Base-by-base conservation (phyloP, 164 flowering plant species). In the Stephania yunnanensis region DNA sequence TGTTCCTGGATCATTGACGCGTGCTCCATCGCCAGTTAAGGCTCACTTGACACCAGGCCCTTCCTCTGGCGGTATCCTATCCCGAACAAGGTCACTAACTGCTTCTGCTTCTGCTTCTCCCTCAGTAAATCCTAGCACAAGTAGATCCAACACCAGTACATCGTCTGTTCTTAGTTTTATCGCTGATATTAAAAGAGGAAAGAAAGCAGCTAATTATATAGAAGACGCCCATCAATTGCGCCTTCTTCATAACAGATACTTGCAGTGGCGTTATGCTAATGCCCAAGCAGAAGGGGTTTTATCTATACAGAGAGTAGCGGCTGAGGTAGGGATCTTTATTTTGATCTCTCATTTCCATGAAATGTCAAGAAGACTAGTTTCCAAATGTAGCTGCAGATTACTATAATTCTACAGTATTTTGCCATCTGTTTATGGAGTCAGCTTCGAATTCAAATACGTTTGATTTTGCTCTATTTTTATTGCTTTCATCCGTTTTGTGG, bases 191-290 rank as follows among this genome's bases (percentile, higher is more conserved):
- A 87, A 82, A 75, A 91, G 88, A 79, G 91, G 94, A 46, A 92
- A 89, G 84, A 95, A 91, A 81, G 83, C 82, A 53, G 83, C 85
- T 46, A 87, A 80, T 80, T 87, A 84, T 73, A 79, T 91, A 17
- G 98, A 95, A 85, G 97, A 95, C 79, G 98, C 86, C 77, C 99
- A 93, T 84, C 93, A 88, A 70, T 79, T 95, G 71, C 87, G 95
- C 74, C 77, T 93, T 61, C 78, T 91, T 50, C 86, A 93, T 74
- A 95, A 95, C 81, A 89, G 92, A 85, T 82, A 82, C 73, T 82
- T 92, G 87, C 99, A 95, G 70, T 95, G 99, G 98, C 75, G 86
- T 66, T 91, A 80, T 85, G 87, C 86, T 52, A 93, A 91, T 92
- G 97, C 96, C 10, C 86, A 82, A 45, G 83, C 87, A 48, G 89